These are phyloP conservation scores for Eimeria falciformis DNA, from an alignment of 169 alveolate genomes.

Conservation along the genomic window DNA sequence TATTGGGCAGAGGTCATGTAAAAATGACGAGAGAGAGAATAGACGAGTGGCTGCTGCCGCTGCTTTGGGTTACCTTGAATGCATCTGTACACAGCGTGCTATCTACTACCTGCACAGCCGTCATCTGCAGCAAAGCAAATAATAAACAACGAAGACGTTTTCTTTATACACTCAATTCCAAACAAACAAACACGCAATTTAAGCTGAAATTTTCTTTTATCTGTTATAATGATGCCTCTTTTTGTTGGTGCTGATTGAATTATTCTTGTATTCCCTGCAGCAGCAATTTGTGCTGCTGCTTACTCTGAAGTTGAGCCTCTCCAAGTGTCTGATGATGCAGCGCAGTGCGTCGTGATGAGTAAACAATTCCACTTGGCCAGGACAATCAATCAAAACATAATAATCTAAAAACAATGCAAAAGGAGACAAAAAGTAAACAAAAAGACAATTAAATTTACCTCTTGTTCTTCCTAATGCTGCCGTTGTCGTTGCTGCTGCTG, in stretches of 20 bases:
- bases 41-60: slow-evolving; percentile 35
- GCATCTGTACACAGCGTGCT: slow-evolving; percentile 94
- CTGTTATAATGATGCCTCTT: neutral
- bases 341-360: slow-evolving; percentile 94
- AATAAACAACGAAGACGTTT: neutral
- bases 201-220: no score
- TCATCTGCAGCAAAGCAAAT: slow-evolving; percentile 74
- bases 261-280: slow-evolving; percentile 1
- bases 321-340: slow-evolving; percentile 86
- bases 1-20: no score
- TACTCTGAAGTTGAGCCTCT: slow-evolving; percentile 85
- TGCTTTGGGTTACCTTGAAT: slow-evolving; percentile 80
- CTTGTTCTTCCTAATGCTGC: no score
- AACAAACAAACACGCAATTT: no score
- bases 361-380: slow-evolving; percentile 98
- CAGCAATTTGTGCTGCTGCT: slow-evolving; percentile 37
- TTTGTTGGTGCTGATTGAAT: neutral
- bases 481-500: no score
- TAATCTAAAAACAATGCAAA: slow-evolving; percentile 73
- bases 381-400: slow-evolving; percentile 95
- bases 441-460: no score
- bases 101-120: slow-evolving; percentile 92
- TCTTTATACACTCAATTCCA: neutral
- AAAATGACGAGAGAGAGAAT: no score
- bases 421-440: neutral